Conservation (phyloP, 208 protist species). For the Trypanosoma congolense region DNA sequence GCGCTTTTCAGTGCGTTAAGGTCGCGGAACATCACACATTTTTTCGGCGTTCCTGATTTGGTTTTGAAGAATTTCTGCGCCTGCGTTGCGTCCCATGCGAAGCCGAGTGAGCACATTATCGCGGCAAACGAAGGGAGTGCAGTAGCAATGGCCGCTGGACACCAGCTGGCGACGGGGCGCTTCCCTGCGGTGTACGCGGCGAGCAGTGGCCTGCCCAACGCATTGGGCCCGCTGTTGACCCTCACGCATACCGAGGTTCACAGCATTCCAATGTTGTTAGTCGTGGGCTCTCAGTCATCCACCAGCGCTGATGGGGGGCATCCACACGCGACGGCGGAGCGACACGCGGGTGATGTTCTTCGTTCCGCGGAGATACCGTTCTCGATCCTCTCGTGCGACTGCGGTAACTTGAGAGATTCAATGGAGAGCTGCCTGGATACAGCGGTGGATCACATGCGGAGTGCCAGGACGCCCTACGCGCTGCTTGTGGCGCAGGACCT, state of each 20-base stretch:
- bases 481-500: constrained; percentile 57
- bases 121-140: constrained; percentile 83
- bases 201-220: constrained; percentile 74
- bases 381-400: constrained; percentile 50
- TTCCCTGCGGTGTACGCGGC: constrained; percentile 69
- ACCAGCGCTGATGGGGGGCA: constrained; percentile 53
- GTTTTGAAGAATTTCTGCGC: constrained; percentile 75
- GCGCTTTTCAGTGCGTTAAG: constrained; percentile 39
- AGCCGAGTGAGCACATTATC: constrained; percentile 55
- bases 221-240: constrained; percentile 70
- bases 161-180: constrained; percentile 78
- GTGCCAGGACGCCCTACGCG: constrained; percentile 54
- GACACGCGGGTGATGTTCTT: constrained; percentile 50
- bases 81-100: constrained; percentile 62
- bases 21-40: constrained; percentile 45
- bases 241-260: constrained; percentile 66
- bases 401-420: constrained; percentile 41
- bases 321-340: constrained; percentile 68
- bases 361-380: constrained; percentile 47
- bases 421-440: constrained; percentile 43
- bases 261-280: constrained; percentile 70
- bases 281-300: constrained; percentile 78
- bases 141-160: constrained; percentile 69
- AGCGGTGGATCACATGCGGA: constrained; percentile 54
- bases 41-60: constrained; percentile 85